Percentiles rank a stretch among this genome's conserved stretches.
Conservation (phyloP, 169 alveolate species). For the Blepharisma undulans region DNA sequence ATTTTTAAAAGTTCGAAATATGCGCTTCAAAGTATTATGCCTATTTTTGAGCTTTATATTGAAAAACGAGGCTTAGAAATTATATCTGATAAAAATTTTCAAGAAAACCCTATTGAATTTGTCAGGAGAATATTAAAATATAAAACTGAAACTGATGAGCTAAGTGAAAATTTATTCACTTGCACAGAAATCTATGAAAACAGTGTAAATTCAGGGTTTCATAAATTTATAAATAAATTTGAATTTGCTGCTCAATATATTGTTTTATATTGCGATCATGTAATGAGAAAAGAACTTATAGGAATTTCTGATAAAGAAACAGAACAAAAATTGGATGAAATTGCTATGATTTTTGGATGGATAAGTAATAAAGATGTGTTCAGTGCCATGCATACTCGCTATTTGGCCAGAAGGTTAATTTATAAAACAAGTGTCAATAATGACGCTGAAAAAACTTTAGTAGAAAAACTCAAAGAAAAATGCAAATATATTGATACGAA, state of each 20-base stretch:
- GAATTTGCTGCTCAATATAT: slow-evolving; percentile 57
- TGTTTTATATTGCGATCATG: slow-evolving; percentile 60
- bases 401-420: too few species aligned
- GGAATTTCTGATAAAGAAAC: too few species aligned
- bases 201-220: slow-evolving; percentile 56
- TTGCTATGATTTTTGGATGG: too few species aligned
- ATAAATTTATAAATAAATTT: slow-evolving; percentile 66
- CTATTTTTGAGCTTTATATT: slow-evolving; percentile 65
- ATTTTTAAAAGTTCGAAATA: slow-evolving; percentile 54
- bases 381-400: too few species aligned
- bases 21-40: slow-evolving; percentile 55
- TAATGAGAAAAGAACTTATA: too few species aligned
- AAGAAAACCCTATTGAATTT: slow-evolving; percentile 72
- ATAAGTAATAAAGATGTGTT: too few species aligned
- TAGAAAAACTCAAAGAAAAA: too few species aligned
- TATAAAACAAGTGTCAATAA: too few species aligned
- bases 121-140: slow-evolving; percentile 57
- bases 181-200: slow-evolving; percentile 58
- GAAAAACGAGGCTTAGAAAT: slow-evolving; percentile 62
- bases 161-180: slow-evolving; percentile 57
- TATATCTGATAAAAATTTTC: slow-evolving; percentile 55
- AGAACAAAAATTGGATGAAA: too few species aligned
- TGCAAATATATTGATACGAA: too few species aligned
- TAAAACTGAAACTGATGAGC: slow-evolving; percentile 73
- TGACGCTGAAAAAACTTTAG: too few species aligned